These are phyloP conservation scores for Canna indica DNA, from an alignment of 176 grass and related monocot genomes.

Conservation along the genomic window DNA sequence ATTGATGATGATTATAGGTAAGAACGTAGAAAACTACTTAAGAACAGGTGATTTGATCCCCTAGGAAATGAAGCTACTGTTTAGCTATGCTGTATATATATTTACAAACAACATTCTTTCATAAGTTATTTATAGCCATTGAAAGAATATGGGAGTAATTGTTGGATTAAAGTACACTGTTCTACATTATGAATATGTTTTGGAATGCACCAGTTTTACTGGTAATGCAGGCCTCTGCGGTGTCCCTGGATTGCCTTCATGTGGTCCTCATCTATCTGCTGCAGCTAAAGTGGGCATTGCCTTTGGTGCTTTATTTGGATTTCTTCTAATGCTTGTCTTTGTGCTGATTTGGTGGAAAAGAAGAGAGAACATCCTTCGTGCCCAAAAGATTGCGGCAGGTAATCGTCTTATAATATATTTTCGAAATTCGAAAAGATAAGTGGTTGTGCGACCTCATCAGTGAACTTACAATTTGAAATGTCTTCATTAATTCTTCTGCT, in stretches of 20 bases:
- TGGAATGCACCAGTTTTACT: constrained; percentile 51
- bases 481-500: background rate
- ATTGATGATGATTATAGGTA: too few relatives aligned
- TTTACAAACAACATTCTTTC: too few relatives aligned
- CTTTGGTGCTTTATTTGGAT: constrained; percentile 47
- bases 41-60: too few relatives aligned
- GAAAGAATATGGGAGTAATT: too few relatives aligned
- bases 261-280: constrained; percentile 76
- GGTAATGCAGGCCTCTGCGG: constrained; percentile 79
- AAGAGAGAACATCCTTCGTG: constrained; percentile 84
- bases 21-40: too few relatives aligned
- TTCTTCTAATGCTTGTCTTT: constrained; percentile 57
- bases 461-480: background rate
- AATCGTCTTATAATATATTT: constrained; percentile 5
- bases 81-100: too few relatives aligned
- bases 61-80: too few relatives aligned
- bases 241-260: constrained; percentile 73
- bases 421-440: too few relatives aligned
- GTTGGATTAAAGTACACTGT: background rate
- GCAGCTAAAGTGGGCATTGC: constrained; percentile 74
- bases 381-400: constrained; percentile 61
- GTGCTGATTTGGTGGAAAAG: constrained; percentile 81
- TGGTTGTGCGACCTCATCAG: too few relatives aligned
- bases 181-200: constrained; percentile 8
- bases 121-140: background rate